Evolutionary conservation across 139 green algal genomes (phyloP), one percentile per base, ranked within the genome.

Genomic region (Coccomyxa sp.): DNA sequence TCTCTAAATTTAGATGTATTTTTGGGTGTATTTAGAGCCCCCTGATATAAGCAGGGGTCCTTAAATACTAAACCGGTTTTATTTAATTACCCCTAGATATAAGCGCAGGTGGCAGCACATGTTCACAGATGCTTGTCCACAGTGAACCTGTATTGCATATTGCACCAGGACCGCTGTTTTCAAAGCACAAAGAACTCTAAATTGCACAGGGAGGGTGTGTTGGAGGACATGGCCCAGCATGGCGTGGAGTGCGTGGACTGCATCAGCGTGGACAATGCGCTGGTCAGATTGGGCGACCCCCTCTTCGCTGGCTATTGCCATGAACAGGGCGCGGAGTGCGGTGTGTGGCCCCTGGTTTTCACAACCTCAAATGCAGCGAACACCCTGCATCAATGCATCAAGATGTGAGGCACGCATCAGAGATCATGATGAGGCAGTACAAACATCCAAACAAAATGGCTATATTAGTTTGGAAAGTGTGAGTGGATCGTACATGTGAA

Each of bases 191-290:
- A 7, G 3, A 3, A 51, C 38, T 51, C 18, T 30, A 67, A 11
- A 13, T 3, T 63, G 16, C 28, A 38, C 83, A 87, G 90, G 79
- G 77, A 58, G 45, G 82, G 82, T 7, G 87, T 88, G 16, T 86
- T 98, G 16, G 83, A 86, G 0, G 79, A 94, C 84, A 98, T 98
- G 94, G 68, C 76, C 27, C 31, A 28, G 10, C 76, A 88, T 21
- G 93, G 93, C 58, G 85, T 98, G n/a, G 92, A 97, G 87, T 91
- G 82, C 45, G 32, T 98, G 21, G 95, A 98, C 86, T 93, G 88
- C 79, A 96, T 92, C 86, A 95, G 88, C 59, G 95, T 98, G 28
- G 96, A 98, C 90, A 98, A 98, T 87, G 87, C 88, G 13, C 89
- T 98, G 57, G 94, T 93, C 45, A 88, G 91, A 15, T 45, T 94